Conservation (phyloP, 768 basidiomycete genomes). For the Trametes coccinea region DNA sequence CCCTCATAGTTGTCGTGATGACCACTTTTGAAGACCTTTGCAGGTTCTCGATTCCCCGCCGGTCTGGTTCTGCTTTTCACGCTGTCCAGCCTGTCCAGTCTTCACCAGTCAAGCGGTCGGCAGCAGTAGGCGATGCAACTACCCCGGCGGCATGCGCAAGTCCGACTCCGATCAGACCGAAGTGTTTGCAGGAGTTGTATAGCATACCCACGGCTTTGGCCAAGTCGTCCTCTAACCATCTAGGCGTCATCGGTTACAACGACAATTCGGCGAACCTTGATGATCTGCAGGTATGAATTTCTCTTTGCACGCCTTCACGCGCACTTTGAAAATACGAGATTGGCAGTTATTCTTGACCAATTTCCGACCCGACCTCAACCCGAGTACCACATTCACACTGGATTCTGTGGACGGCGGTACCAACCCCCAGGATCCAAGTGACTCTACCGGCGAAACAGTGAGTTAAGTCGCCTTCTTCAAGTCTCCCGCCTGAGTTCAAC, state of each 20-base stretch:
- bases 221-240: constrained; percentile 25
- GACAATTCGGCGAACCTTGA: constrained; percentile 33
- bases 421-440: constrained; percentile 26
- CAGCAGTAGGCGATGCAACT: constrained; percentile 20
- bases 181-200: constrained; percentile 37
- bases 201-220: constrained; percentile 37
- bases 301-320: too few species aligned
- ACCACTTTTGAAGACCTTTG: constrained; percentile 13
- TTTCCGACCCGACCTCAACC: constrained; percentile 27
- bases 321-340: constrained; percentile 33
- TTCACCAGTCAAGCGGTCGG: not conserved
- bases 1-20: not conserved
- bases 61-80: not conserved
- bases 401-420: constrained; percentile 33
- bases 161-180: constrained; percentile 28
- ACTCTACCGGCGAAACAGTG: constrained; percentile 34
- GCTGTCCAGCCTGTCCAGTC: constrained; percentile 3
- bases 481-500: too few species aligned
- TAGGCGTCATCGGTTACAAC: constrained; percentile 37
- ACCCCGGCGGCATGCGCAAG: constrained; percentile 26
- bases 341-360: constrained; percentile 29
- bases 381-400: constrained; percentile 28
- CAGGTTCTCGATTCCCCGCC: constrained; percentile 38
- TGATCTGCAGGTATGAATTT: constrained; percentile 27
- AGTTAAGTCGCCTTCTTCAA: not conserved